Percentiles rank a stretch among this genome's conserved stretches.
Conservation (phyloP, 768 basidiomycete species). For the Tulasnella calospora region DNA sequence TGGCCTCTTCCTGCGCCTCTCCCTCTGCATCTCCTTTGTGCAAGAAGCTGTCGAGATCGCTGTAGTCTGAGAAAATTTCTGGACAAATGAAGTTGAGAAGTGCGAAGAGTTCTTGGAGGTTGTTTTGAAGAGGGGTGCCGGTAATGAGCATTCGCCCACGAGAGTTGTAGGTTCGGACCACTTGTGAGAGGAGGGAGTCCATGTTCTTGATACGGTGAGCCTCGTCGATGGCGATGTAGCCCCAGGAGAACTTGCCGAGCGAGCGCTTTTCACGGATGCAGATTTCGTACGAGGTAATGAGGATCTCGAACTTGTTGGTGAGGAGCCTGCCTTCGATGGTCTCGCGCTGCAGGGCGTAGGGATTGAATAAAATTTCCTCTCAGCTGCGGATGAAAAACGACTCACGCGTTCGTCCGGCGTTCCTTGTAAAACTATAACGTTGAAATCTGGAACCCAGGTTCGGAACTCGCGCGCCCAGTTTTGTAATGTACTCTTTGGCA, state of each 20-base stretch:
- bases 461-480: conserved; percentile 95
- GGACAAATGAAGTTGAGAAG: conserved; percentile 94
- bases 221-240: conserved; percentile 98
- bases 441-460: conserved; percentile 86
- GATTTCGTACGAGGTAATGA: conserved; percentile 95
- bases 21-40: conserved; percentile 72
- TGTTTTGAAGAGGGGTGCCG: conserved; percentile 95
- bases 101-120: conserved; percentile 90
- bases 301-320: conserved; percentile 85
- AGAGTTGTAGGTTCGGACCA: conserved; percentile 84
- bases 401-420: conserved; percentile 77
- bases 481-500: conserved; percentile 97
- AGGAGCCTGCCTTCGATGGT: conserved; percentile 57
- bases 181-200: conserved; percentile 90
- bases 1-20: conserved; percentile 64
- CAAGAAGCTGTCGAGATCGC: conserved; percentile 89
- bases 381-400: neutral
- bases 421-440: conserved; percentile 74
- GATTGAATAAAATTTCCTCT: neutral
- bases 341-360: neutral
- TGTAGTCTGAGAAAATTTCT: conserved; percentile 88
- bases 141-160: conserved; percentile 91
- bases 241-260: conserved; percentile 91
- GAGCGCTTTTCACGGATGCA: conserved; percentile 92
- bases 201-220: conserved; percentile 99